Evolutionary conservation across 768 basidiomycete species (phyloP).

Genomic region (Hypholoma sublateritium): DNA sequence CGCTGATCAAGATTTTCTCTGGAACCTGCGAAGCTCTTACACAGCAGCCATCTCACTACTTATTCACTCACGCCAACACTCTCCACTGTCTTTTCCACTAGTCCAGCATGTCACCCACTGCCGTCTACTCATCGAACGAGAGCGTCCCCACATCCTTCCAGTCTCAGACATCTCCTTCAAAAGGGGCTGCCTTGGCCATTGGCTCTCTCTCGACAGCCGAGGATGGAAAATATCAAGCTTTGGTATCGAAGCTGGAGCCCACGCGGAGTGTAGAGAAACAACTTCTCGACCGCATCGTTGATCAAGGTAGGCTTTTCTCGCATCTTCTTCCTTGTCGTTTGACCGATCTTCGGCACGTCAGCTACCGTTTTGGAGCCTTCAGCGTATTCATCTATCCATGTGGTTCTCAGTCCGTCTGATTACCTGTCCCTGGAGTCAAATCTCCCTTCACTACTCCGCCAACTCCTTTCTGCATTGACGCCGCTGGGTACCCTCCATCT

Average conservation of each 20-base stretch:
- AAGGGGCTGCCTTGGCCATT: constrained; percentile 65
- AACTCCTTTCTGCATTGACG: constrained; percentile 57
- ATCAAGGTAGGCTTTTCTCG: constrained; percentile 58
- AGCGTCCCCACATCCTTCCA: constrained; percentile 17
- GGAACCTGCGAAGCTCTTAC: constrained; percentile 4
- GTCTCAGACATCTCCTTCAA: constrained; percentile 20
- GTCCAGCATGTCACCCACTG: constrained; percentile 59
- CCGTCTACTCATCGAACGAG: constrained; percentile 38
- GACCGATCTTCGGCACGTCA: constrained; percentile 26
- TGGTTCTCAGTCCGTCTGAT: constrained; percentile 63
- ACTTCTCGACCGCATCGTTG: constrained; percentile 80
- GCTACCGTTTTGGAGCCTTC: constrained; percentile 57
- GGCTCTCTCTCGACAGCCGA: constrained; percentile 78
- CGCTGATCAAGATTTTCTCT: constrained; percentile 19
- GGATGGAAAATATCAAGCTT: constrained; percentile 75
- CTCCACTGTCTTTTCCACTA: constrained; percentile 4
- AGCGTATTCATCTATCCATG: constrained; percentile 63
- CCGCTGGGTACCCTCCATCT: constrained; percentile 73
- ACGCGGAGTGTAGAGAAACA: constrained; percentile 67
- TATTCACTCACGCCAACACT: constrained; percentile 2
- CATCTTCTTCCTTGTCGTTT: background rate
- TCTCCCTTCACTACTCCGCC: constrained; percentile 54
- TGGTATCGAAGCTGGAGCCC: constrained; percentile 60
- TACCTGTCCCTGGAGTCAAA: constrained; percentile 57
- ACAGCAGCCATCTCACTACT: background rate